A percentile compares a stretch with the other conserved stretches of the same genome.
These are phyloP conservation scores for Candida fluviatilis DNA, from an alignment of 805 yeast genomes.

Conservation along the genomic window DNA sequence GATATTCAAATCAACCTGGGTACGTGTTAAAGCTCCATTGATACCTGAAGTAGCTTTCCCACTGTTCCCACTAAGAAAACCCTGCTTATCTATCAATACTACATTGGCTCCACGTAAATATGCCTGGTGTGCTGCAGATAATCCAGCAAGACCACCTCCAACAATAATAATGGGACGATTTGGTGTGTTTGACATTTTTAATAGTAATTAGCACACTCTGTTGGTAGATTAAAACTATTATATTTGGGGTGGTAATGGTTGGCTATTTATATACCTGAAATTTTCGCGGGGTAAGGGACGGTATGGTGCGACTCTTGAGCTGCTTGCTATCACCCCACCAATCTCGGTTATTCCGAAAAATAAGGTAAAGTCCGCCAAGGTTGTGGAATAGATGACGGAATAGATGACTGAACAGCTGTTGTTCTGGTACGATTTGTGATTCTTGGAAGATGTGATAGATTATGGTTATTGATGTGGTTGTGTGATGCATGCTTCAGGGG, in stretches of 20 bases:
- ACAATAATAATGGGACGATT: conserved; percentile 46
- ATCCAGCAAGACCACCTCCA: conserved; percentile 65
- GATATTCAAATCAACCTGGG: conserved; percentile 49
- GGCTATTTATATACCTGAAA: not conserved
- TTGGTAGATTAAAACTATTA: not conserved
- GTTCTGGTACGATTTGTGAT: no score
- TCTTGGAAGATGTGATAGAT: no score
- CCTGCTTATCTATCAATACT: conserved; percentile 53
- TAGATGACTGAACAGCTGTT: no score
- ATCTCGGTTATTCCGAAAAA: no score
- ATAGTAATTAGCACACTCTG: not conserved
- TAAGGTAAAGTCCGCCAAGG: no score
- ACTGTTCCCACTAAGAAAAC: conserved; percentile 60
- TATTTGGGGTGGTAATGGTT: not conserved
- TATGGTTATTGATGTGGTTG: no score
- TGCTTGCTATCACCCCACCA: no score
- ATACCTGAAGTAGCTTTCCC: conserved; percentile 68
- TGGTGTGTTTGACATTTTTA: conserved; percentile 13
- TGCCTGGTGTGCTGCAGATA: conserved; percentile 58
- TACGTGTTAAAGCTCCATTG: conserved; percentile 66
- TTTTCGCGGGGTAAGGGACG: not conserved
- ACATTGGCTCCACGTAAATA: conserved; percentile 51
- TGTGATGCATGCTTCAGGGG: no score
- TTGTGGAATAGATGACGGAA: no score
- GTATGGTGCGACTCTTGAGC: no score